Conservation (phyloP, 805 yeast genomes). For the Saccharomyces mikatae region DNA sequence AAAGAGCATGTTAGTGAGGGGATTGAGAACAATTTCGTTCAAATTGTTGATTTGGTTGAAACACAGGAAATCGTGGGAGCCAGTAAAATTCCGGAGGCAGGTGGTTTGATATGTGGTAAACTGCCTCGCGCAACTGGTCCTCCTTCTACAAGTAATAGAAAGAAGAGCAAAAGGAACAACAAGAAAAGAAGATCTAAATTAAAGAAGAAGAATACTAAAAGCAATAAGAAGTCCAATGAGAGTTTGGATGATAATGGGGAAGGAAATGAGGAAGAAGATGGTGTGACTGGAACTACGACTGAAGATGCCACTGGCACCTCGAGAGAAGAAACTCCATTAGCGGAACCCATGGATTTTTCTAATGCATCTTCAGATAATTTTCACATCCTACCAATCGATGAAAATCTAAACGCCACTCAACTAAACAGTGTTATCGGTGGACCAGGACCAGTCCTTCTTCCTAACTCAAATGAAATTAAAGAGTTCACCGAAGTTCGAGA, state of each 20-base stretch:
- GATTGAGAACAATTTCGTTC: constrained; percentile 33
- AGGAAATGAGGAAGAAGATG: neutral
- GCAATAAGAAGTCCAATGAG: constrained; percentile 1
- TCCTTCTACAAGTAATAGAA: constrained; percentile 7
- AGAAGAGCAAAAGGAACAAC: constrained; percentile 10
- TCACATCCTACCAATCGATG: constrained; percentile 38
- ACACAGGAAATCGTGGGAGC: constrained; percentile 18
- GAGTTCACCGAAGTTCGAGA: constrained; percentile 53
- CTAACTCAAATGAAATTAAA: constrained; percentile 52
- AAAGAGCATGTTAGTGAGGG: constrained; percentile 38
- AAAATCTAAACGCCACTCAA: constrained; percentile 30
- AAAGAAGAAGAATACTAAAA: constrained; percentile 3
- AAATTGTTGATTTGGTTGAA: constrained; percentile 6
- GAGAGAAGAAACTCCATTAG: constrained; percentile 13
- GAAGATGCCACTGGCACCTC: constrained; percentile 6
- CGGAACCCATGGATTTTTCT: constrained; percentile 10
- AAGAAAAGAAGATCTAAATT: constrained; percentile 7
- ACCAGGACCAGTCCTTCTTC: constrained; percentile 55
- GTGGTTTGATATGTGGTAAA: constrained; percentile 31
- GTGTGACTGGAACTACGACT: neutral
- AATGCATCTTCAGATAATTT: constrained; percentile 12
- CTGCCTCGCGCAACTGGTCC: constrained; percentile 1
- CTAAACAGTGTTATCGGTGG: constrained; percentile 47
- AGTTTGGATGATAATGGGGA: neutral
- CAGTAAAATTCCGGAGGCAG: constrained; percentile 40